Evolutionary conservation across 129 eudicot genomes (phyloP).

Genomic region (Flaveria linearis): DNA sequence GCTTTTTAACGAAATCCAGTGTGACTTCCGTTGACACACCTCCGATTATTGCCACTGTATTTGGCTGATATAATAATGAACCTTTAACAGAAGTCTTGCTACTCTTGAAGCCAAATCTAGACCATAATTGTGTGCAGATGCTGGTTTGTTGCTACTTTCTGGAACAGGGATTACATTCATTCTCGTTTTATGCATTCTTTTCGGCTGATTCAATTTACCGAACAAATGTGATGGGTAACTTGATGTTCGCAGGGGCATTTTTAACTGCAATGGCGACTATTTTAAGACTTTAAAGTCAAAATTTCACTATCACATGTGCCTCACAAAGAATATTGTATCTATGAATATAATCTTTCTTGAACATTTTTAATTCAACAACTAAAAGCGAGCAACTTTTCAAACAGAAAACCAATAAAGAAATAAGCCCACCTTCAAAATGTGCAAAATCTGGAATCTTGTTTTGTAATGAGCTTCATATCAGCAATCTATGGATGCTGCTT

Average conservation of each 20-base stretch:
- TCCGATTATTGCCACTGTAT: conserved; percentile 64
- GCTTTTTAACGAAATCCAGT: conserved; percentile 52
- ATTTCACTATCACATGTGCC: neutral
- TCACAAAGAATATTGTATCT: no score
- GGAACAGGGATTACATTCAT: conserved; percentile 37
- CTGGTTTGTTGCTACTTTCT: conserved; percentile 30
- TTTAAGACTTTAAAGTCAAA: neutral
- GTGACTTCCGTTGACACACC: conserved; percentile 52
- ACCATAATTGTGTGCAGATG: conserved; percentile 18
- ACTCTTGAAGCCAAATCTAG: conserved; percentile 21
- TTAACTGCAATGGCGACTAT: conserved; percentile 12
- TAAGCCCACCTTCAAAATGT: conserved; percentile 28
- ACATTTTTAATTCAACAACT: neutral
- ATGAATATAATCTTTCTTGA: no score
- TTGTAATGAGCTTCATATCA: conserved; percentile 18
- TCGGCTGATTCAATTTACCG: conserved; percentile 37
- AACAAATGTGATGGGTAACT: conserved; percentile 39
- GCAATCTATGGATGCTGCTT: conserved; percentile 7
- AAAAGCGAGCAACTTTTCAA: neutral
- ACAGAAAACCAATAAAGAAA: conserved; percentile 8
- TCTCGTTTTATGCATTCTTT: conserved; percentile 21
- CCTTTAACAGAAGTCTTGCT: conserved; percentile 10
- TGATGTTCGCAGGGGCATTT: conserved; percentile 51
- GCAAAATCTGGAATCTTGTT: conserved; percentile 25
- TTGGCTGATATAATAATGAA: conserved; percentile 35